Base-by-base conservation (phyloP, 495 filamentous ascomycete species). In the Neurospora sp. region DNA sequence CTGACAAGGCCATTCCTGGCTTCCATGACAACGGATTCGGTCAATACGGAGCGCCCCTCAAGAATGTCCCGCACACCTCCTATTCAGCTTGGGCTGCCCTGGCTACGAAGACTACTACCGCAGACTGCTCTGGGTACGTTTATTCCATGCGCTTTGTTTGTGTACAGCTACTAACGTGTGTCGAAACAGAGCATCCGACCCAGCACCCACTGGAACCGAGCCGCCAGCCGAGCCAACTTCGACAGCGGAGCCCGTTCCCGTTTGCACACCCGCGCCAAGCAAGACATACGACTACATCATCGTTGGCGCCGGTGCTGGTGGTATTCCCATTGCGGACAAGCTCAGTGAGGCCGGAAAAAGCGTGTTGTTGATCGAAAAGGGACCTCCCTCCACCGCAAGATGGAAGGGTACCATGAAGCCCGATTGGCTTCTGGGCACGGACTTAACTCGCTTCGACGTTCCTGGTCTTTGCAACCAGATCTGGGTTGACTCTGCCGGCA, bases 401-500 rank as follows among this genome's bases (percentile, higher is more conserved):
- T 89, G 85, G 82, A 86, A 88, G 46, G 89, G 89, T 65, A 85
- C 77, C n/a, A 75, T 84, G 76, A 85, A 83, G 73, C 89, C 90
- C 31, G 84, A 86, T 16, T 91, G 91, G 86, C 85, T 92, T 22
- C 80, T 83, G 39, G 88, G 88, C 39, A 89, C 89, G 68, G 87
- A 88, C 53, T 82, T 94, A 39, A 93, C 91, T 48, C 85, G 90
- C 20, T 92, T 93, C 75, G 92, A 94, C 76, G 87, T 94, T 11
- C 92, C 92, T 5, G 92, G 92, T 70, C 85, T 93, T 70, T 91
- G 88, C 81, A 91, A 89, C 74, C 85, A 89, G 77, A 91, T 90
- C 70, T 92, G 87, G 87, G 83, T 83, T 61, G 85, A 88, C 76
- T 89, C 86, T 31, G 81, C 80, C 39, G 90, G 85, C 72, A 88